phyloP scores from a whole-genome alignment of 768 basidiomycete genomes.

The Collybia sp. region DNA sequence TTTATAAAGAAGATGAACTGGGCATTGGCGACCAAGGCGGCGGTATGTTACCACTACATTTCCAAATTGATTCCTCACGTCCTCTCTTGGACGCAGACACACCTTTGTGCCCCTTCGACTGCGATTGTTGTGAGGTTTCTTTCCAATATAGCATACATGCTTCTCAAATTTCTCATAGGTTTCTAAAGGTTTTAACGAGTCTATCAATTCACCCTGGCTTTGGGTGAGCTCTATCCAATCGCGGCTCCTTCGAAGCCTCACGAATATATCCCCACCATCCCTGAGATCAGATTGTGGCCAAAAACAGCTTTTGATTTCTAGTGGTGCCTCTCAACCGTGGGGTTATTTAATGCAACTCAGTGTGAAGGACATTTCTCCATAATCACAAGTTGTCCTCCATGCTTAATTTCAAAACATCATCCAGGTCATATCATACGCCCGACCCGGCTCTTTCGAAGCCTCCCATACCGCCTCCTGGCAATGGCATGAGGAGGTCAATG shows the following conservation, averaged over 20 bases:
- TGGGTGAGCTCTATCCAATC: constrained; percentile 2
- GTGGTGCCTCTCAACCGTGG: constrained; percentile 1
- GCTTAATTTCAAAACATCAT: background rate
- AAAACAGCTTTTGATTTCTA: constrained; percentile 18
- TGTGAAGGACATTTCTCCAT: too few species aligned
- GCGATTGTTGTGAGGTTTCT: constrained; percentile 69
- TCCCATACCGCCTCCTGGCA: constrained; percentile 31
- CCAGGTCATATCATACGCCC: background rate
- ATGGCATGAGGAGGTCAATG: constrained; percentile 54
- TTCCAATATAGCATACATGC: background rate
- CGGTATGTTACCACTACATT: constrained; percentile 40
- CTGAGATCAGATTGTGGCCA: constrained; percentile 33
- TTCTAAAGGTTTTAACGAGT: too few species aligned
- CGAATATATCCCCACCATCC: constrained; percentile 21
- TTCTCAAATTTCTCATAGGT: constrained; percentile 9
- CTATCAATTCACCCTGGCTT: background rate
- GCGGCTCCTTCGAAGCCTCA: constrained; percentile 42
- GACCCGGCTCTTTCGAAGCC: constrained; percentile 58
- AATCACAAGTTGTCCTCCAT: too few species aligned
- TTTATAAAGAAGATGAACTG: constrained; percentile 83
- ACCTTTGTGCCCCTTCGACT: constrained; percentile 83
- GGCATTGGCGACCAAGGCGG: constrained; percentile 65
- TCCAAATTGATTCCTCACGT: constrained; percentile 14
- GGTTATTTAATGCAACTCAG: too few species aligned
- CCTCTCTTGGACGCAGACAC: constrained; percentile 51